Evolutionary conservation across 495 filamentous ascomycete genomes (phyloP), one percentile per base, ranked within the genome.

Genomic region (Penicillium odoratum): DNA sequence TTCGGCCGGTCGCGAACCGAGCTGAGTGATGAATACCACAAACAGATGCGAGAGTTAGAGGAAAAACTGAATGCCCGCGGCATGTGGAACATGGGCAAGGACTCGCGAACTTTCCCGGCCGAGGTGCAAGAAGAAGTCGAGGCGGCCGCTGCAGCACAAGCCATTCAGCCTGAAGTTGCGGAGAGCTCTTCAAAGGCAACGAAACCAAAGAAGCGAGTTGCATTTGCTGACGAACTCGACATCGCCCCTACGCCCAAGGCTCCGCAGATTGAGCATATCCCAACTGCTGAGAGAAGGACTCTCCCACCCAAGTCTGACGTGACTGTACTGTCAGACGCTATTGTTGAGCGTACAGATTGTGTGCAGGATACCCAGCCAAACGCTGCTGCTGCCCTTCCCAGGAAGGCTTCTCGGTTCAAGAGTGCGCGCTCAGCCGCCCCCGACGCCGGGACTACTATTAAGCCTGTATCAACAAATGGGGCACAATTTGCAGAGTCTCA

Each of bases 31-130:
- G 89, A 91, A 13, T 91, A 96, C 47, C 81, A 85, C 28, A 77
- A 81, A 50, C 79, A 87, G 48, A 96, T 98, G 91, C 82, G 88
- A 48, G 89, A 91, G 58, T 77, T 98, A n/a, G 88, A 93, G 67
- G 78, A 85, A 56, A 84, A 82, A 45, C 78, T 93, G 4, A 88
- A 84, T 48, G 77, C 79, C 31, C 70, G 80, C 54, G 77, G 80
- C 16, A 74, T 83, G 70, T 71, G 73, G 61, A 86, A 84, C 54
- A 61, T 81, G 56, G 84, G 72, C 66, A 82, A 75, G 63, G 71
- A 79, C 43, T 63, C 69, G 0, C 46, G 55, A 9, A 61, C 69
- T 7, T 68, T 77, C 38, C 71, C 76, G 1, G 61, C 68, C 28
- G 66, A 73, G 33, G 53, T 78, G 7, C 60, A 65, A 52, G 59